These are phyloP conservation scores for Monosporascus sp. DNA, from an alignment of 2,329 filamentous ascomycete species.

Conservation along the genomic window DNA sequence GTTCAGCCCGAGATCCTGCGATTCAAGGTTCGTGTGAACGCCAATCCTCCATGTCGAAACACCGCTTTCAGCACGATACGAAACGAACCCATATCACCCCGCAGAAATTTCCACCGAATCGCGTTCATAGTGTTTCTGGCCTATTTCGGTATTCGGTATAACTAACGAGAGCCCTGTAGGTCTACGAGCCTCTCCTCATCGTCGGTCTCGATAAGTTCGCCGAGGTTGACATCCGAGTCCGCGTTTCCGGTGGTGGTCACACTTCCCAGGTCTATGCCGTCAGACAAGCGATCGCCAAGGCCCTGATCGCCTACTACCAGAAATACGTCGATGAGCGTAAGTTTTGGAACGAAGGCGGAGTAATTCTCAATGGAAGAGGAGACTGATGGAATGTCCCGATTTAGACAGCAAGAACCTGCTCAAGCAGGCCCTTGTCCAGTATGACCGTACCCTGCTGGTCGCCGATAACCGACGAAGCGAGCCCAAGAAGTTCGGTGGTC, in stretches of 20 bases:
- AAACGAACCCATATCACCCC: not conserved
- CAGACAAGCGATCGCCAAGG: slow-evolving; percentile 98
- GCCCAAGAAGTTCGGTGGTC: slow-evolving; percentile 97
- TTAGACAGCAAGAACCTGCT: slow-evolving; percentile 93
- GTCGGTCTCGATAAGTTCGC: slow-evolving; percentile 97
- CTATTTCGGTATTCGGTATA: not conserved
- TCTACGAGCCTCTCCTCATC: slow-evolving; percentile 98
- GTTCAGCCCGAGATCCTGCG: slow-evolving; percentile 95
- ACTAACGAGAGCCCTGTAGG: slow-evolving; percentile 41
- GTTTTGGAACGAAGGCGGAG: not conserved
- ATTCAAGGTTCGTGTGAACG: slow-evolving; percentile 70
- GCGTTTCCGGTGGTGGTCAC: slow-evolving; percentile 95
- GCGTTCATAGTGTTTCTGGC: no score
- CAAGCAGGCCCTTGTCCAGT: slow-evolving; percentile 93
- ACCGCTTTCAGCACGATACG: not conserved
- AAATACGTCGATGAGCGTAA: slow-evolving; percentile 94
- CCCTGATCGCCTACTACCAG: slow-evolving; percentile 97
- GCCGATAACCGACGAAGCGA: slow-evolving; percentile 99
- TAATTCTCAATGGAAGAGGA: not conserved
- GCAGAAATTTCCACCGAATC: slow-evolving; percentile 1
- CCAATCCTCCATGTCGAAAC: not conserved
- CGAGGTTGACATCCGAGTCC: slow-evolving; percentile 94
- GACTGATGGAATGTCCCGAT: not conserved
- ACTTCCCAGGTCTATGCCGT: slow-evolving; percentile 97
- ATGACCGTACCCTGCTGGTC: slow-evolving; percentile 95